Base-by-base conservation (phyloP, 805 yeast species). In the Hanseniaspora lachancei region DNA sequence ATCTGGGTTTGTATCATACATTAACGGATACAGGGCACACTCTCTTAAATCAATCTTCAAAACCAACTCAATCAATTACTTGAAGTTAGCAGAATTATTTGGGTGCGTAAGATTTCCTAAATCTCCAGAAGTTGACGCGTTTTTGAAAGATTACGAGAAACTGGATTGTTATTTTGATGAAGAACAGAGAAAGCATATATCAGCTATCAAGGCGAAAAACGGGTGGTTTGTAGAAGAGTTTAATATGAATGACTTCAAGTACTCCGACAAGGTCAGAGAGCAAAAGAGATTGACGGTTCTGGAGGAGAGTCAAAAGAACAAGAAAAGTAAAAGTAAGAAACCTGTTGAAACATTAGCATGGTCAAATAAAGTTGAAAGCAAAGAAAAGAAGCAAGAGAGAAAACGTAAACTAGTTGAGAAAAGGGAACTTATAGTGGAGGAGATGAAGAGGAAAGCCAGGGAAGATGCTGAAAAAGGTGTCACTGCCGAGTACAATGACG, bases 11-110 rank as follows among this genome's bases (percentile, higher is more conserved):
- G 95, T 93, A 40, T 89, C 89, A 0, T 91, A 81, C 64, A 76
- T 88, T 2, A 77, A 85, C 57, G 86, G 86, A 65, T 93, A 93
- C 65, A 78, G 89, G 15, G 89, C 89, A 65, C 99, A 93, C 68
- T 69, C 84, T 13, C 95, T 96, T 0, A 72, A 83, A 5, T 89
- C 97, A 0, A 91, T 93, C 18, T 93, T 93, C 72, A 74, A 97
- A 59, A 62, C 86, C 24, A 77, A 77, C 51, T 69, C 79, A 8
- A 69, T 93, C 55, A 95, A 91, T 65, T 84, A 84, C 61, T 65
- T 81, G 27, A 84, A 82, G 0, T 60, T 85, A 8, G 95, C 93
- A 0, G 76, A 73, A 60, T 74, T 86, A 72, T 89, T 85, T 67
- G 95, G 96, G 1, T 68, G 93, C 2, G 68, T 86, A 44, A 75